A percentile compares a stretch with the other conserved stretches of the same genome.
Conservation (phyloP, 306 rosid species). For the Trifolium repens region DNA sequence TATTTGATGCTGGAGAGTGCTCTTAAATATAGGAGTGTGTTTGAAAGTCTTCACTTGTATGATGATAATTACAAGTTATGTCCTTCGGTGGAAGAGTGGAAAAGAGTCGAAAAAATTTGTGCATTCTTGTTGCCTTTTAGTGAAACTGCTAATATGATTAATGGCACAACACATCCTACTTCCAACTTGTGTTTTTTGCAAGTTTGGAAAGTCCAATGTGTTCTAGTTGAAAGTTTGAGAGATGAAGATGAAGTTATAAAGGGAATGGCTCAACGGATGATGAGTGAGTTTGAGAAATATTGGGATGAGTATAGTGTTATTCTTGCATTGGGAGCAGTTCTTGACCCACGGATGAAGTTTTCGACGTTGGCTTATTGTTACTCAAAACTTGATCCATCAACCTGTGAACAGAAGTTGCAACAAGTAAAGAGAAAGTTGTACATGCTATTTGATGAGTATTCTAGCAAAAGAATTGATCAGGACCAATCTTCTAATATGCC, state of each 20-base stretch:
- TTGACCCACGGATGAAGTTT: background rate
- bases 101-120: background rate
- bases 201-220: background rate
- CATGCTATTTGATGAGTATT: background rate
- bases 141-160: background rate
- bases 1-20: slow-evolving; percentile 21
- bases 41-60: slow-evolving; percentile 1
- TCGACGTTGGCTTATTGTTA: background rate
- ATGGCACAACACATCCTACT: background rate
- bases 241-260: background rate
- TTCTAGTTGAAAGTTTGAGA: background rate
- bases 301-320: background rate
- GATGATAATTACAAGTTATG: slow-evolving; percentile 1
- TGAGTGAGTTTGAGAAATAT: background rate
- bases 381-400: background rate
- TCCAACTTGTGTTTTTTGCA: background rate
- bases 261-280: background rate
- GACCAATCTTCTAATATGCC: background rate
- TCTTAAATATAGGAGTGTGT: background rate
- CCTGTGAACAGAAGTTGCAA: background rate
- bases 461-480: background rate
- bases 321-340: background rate
- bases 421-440: background rate
- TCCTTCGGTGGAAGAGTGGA: slow-evolving; percentile 14
- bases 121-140: background rate